Evolutionary conservation across 2,329 filamentous ascomycete species (phyloP).

Genomic region (Fonsecaea pedrosoi): DNA sequence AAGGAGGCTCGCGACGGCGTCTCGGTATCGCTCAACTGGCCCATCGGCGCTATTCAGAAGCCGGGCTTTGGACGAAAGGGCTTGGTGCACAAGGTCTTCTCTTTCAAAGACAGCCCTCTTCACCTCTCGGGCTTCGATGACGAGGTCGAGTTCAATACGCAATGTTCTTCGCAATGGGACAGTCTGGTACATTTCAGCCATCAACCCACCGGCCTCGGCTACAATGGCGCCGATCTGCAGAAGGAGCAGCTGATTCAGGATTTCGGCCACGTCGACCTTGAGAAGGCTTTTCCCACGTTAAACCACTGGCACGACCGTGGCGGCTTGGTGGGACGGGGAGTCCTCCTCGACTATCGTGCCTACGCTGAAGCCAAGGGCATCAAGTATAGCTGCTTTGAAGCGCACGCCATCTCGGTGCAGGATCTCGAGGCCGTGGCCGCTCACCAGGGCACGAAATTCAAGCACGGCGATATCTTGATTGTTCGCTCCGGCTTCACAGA

Average conservation of each 20-base stretch:
- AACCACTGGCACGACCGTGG: slow-evolving; percentile 49
- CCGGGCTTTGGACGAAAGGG: slow-evolving; percentile 30
- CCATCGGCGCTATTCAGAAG: slow-evolving; percentile 46
- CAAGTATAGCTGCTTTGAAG: slow-evolving; percentile 48
- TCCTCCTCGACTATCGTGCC: slow-evolving; percentile 54
- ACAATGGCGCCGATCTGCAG: slow-evolving; percentile 42
- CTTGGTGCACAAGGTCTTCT: slow-evolving; percentile 32
- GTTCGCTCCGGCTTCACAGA: slow-evolving; percentile 69
- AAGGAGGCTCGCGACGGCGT: slow-evolving; percentile 64
- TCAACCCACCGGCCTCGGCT: slow-evolving; percentile 30
- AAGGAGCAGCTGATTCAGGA: slow-evolving; percentile 39
- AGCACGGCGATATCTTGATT: slow-evolving; percentile 69
- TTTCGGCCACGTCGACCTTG: slow-evolving; percentile 34
- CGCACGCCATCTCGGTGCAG: slow-evolving; percentile 58
- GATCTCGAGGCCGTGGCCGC: slow-evolving; percentile 66
- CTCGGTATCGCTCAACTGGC: slow-evolving; percentile 61
- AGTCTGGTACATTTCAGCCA: slow-evolving; percentile 47
- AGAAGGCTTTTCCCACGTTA: slow-evolving; percentile 32
- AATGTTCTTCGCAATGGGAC: slow-evolving; percentile 58
- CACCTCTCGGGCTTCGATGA: slow-evolving; percentile 49
- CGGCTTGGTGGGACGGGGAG: slow-evolving; percentile 54
- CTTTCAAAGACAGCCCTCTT: slow-evolving; percentile 29
- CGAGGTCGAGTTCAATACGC: slow-evolving; percentile 56
- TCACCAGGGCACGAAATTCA: slow-evolving; percentile 61
- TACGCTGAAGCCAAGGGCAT: slow-evolving; percentile 52